Evolutionary conservation across 331 rosid species (phyloP).

Genomic region (Prunus yedoensis): DNA sequence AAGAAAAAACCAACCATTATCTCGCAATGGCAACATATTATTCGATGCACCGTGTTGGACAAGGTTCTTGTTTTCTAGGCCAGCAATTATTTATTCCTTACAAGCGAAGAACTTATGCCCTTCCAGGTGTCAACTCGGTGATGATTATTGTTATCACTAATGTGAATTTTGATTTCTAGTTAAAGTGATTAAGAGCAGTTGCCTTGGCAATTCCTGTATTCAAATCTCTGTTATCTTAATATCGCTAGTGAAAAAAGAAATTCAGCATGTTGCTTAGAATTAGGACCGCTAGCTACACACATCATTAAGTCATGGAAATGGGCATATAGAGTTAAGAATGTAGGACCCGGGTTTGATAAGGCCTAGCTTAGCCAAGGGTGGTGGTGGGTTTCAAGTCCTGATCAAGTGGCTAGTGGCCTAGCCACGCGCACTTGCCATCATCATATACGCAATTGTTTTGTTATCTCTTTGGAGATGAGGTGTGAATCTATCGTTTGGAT

Average conservation of each 20-base stretch:
- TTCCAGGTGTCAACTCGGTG: not conserved
- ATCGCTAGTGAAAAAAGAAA: too few relatives aligned
- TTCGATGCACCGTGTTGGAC: too few relatives aligned
- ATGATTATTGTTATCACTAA: too few relatives aligned
- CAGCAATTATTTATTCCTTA: too few relatives aligned
- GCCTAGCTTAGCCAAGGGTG: not conserved
- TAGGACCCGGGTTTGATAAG: conserved; percentile 34
- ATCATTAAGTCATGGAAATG: not conserved
- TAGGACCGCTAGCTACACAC: not conserved
- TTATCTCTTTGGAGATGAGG: conserved; percentile 80
- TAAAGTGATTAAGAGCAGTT: too few relatives aligned
- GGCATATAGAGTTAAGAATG: conserved; percentile 27
- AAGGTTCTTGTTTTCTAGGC: too few relatives aligned
- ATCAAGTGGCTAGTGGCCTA: conserved; percentile 1
- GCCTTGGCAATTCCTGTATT: too few relatives aligned
- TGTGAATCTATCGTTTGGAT: conserved; percentile 65
- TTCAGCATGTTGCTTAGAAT: not conserved
- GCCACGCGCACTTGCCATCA: conserved; percentile 16
- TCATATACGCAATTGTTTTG: conserved; percentile 23
- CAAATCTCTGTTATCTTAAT: too few relatives aligned
- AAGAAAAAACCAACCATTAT: not conserved
- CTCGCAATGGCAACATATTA: too few relatives aligned
- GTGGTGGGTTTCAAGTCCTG: not conserved
- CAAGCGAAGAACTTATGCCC: not conserved
- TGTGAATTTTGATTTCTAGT: too few relatives aligned